Base-by-base conservation (phyloP, 805 yeast species). In the Candida oleophila region DNA sequence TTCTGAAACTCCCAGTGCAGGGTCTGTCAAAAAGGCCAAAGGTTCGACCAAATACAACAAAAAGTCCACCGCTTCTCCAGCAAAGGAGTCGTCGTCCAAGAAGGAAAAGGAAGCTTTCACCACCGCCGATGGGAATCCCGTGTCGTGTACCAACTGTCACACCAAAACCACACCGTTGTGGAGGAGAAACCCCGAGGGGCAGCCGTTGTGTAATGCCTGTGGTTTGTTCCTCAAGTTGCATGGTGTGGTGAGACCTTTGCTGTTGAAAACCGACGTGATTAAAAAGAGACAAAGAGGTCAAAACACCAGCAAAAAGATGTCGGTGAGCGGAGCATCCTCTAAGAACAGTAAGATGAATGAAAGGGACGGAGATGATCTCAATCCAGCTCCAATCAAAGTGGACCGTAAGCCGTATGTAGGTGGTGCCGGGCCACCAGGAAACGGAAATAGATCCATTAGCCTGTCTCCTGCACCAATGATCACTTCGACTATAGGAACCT, bases 121-220 rank as follows among this genome's bases (percentile, higher is more conserved):
- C 7, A 38, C 28, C 5, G 30, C 11, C 5, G 38, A 22, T 19
- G 33, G n/a, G 19, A 25, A 46, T 8, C 48, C 56, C 32, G 60
- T 62, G 3, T 59, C 69, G 22, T 92, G 98, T 66, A 83, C 92
- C 15, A 92, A 92, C 66, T 92, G 99, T 66, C 84, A 86, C 58
- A 92, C 99, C 0, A 82, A 78, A 52, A 90, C 95, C 15, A 92
- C 99, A 0, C 99, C 99, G 1, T 66, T 92, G 15, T 92, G 99
- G 99, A 74, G 99, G 55, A 76, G 97, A 42, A 89, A 89, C 56
- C 90, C 96, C 0, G 88, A 87, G 49, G 97, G 97, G 1, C 85
- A 88, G 58, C 95, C 97, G 0, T 71, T 92, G 49, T 92, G 98
- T 69, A 92, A 92, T 65, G 98, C 99, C 0, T 92, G 99, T 71